phyloP scores from a whole-genome alignment of 768 basidiomycete genomes.

The Mycena vulgaris region DNA sequence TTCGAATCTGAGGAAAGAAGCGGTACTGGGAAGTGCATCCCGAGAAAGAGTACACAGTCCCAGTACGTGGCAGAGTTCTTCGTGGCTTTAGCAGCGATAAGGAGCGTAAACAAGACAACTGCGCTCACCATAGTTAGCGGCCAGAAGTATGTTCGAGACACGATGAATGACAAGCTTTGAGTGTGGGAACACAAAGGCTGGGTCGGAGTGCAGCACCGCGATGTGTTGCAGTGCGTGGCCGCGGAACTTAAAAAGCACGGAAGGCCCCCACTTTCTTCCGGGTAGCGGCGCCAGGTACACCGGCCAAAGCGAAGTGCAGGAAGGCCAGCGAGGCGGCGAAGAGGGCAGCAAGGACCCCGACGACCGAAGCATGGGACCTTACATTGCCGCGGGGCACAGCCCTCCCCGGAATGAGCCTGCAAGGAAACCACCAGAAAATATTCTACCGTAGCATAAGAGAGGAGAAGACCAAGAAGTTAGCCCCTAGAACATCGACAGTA shows the following conservation, averaged over 20 bases:
- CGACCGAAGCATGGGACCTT: too few species aligned
- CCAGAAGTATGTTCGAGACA: background rate
- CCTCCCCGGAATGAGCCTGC: too few species aligned
- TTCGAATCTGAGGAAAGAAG: too few species aligned
- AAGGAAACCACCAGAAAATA: too few species aligned
- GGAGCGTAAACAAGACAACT: background rate
- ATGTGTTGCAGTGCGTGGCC: conserved; percentile 1
- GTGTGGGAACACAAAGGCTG: conserved; percentile 9
- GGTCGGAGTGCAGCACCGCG: conserved; percentile 4
- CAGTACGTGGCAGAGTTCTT: background rate
- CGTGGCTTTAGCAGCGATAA: background rate
- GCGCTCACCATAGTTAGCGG: conserved; percentile 1
- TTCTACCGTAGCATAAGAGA: too few species aligned
- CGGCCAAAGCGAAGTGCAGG: background rate
- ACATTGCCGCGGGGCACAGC: too few species aligned
- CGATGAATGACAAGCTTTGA: conserved; percentile 6
- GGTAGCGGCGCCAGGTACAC: background rate
- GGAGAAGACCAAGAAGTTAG: too few species aligned
- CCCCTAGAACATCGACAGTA: background rate
- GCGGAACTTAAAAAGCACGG: conserved; percentile 8
- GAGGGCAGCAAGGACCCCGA: conserved; percentile 12
- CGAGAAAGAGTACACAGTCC: background rate
- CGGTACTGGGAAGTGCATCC: background rate
- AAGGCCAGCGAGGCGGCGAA: background rate
- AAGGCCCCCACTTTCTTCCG: too few species aligned